These are phyloP conservation scores for Monosporozyma solicola DNA, from an alignment of 805 yeast genomes.

Conservation along the genomic window DNA sequence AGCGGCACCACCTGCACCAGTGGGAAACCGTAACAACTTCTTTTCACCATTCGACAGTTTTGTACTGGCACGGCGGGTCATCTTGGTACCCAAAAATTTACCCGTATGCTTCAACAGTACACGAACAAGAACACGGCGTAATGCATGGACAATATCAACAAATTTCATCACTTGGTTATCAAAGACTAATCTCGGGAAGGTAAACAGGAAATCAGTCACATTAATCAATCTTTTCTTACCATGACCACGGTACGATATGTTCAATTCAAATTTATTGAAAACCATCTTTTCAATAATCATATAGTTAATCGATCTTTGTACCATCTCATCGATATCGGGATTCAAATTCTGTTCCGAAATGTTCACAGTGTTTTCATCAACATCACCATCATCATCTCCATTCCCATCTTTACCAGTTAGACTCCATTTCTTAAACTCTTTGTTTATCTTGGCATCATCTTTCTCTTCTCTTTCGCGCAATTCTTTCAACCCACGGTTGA, in stretches of 20 bases:
- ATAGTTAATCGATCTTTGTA: slow-evolving; percentile 62
- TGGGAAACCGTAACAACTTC: background rate
- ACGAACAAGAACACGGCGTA: slow-evolving; percentile 56
- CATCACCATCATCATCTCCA: slow-evolving; percentile 1
- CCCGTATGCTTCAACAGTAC: slow-evolving; percentile 61
- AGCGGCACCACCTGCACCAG: background rate
- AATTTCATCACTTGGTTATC: slow-evolving; percentile 62
- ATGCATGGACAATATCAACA: slow-evolving; percentile 51
- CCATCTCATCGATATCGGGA: slow-evolving; percentile 52
- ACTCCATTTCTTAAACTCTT: background rate
- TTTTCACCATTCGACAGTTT: background rate
- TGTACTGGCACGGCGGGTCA: slow-evolving; percentile 24
- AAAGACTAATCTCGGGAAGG: slow-evolving; percentile 53
- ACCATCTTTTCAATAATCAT: slow-evolving; percentile 56
- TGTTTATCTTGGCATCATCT: background rate
- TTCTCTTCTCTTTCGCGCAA: background rate
- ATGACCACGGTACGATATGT: slow-evolving; percentile 69
- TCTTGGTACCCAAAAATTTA: slow-evolving; percentile 66
- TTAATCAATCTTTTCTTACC: slow-evolving; percentile 63
- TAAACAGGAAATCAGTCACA: slow-evolving; percentile 62
- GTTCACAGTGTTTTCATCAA: slow-evolving; percentile 7
- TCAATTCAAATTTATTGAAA: slow-evolving; percentile 42
- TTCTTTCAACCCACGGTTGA: background rate
- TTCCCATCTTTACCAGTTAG: background rate
- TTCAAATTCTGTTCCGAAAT: slow-evolving; percentile 10